These are phyloP conservation scores for Pholiota adiposa DNA, from an alignment of 1,284 basidiomycete genomes.

Conservation along the genomic window DNA sequence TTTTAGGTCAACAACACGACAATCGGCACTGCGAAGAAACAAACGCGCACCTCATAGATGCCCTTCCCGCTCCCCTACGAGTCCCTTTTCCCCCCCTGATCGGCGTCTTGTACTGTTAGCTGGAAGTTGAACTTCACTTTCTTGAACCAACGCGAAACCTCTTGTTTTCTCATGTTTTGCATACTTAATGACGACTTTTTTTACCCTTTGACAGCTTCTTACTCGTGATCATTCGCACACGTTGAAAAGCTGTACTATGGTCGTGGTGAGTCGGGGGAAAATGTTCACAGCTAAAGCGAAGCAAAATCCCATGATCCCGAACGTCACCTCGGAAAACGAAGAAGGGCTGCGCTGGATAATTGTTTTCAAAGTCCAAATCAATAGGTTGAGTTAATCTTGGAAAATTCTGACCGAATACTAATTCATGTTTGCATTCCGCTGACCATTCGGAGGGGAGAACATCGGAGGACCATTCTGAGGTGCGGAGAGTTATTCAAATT, in stretches of 20 bases:
- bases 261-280: not conserved
- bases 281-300: too few relatives aligned
- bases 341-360: too few relatives aligned
- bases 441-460: too few relatives aligned
- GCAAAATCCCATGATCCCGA: too few relatives aligned
- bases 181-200: constrained; percentile 1
- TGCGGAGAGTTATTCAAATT: too few relatives aligned
- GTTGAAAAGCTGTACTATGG: too few relatives aligned
- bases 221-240: not conserved
- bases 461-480: too few relatives aligned
- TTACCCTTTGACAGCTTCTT: not conserved
- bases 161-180: constrained; percentile 7
- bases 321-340: too few relatives aligned
- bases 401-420: too few relatives aligned
- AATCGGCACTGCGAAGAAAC: constrained; percentile 81
- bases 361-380: too few relatives aligned
- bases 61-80: not conserved
- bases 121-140: constrained; percentile 4
- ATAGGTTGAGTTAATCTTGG: too few relatives aligned
- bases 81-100: not conserved
- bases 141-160: constrained; percentile 17
- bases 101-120: constrained; percentile 4
- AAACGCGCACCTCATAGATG: constrained; percentile 19
- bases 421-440: too few relatives aligned
- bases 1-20: constrained; percentile 87